phyloP scores from a whole-genome alignment of 73 alveolate species.

The Uronychia binucleata region DNA sequence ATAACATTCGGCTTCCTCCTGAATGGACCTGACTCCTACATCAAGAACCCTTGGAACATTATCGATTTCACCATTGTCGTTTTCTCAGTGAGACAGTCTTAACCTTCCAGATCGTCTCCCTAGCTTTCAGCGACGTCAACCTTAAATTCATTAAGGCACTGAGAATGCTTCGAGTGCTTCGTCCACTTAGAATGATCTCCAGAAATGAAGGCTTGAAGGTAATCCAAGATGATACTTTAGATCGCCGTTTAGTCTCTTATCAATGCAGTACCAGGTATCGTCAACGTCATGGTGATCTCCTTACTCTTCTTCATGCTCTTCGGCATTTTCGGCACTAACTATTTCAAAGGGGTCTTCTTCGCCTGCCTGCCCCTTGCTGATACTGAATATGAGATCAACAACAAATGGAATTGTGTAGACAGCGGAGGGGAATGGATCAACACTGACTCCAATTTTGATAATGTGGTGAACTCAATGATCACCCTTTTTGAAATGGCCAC shows the following conservation, averaged over 20 bases:
- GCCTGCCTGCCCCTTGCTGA: constrained; percentile 13
- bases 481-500: constrained; percentile 66
- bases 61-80: constrained; percentile 90
- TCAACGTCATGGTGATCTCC: constrained; percentile 53
- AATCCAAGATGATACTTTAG: constrained; percentile 3
- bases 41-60: constrained; percentile 88
- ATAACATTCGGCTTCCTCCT: constrained; percentile 86
- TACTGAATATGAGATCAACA: neutral
- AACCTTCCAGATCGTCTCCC: constrained; percentile 10
- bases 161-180: constrained; percentile 87
- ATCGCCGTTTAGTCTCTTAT: constrained; percentile 64
- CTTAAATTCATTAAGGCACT: constrained; percentile 76
- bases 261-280: constrained; percentile 51
- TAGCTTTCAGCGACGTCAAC: constrained; percentile 43
- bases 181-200: constrained; percentile 92
- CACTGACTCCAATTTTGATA: constrained; percentile 36
- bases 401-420: neutral
- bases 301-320: constrained; percentile 56
- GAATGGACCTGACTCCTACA: constrained; percentile 79
- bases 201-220: constrained; percentile 74
- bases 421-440: constrained; percentile 9
- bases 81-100: constrained; percentile 67
- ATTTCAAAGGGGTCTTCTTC: constrained; percentile 65
- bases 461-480: constrained; percentile 43
- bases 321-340: constrained; percentile 66